Evolutionary conservation across 1,284 basidiomycete genomes (phyloP).

Genomic region (Sanghuangporus baumii): DNA sequence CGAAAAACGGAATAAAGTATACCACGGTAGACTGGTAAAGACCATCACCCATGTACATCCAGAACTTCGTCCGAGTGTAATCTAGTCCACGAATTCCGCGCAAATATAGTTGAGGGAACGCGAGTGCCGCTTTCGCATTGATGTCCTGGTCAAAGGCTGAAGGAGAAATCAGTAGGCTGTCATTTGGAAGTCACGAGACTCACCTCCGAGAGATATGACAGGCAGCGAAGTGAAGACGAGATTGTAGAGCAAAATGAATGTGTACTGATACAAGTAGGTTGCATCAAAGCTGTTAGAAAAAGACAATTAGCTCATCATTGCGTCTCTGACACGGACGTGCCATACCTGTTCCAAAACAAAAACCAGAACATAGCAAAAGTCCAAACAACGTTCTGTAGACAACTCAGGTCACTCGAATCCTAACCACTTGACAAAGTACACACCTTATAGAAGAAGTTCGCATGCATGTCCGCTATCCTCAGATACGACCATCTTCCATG

Average conservation of each 20-base stretch:
- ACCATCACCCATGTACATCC: conserved; percentile 92
- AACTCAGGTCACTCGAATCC: conserved; percentile 12
- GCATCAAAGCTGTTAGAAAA: conserved; percentile 73
- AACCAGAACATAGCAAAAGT: conserved; percentile 94
- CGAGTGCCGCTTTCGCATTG: conserved; percentile 84
- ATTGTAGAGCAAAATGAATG: conserved; percentile 88
- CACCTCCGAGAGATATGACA: conserved; percentile 86
- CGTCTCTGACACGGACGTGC: conserved; percentile 12
- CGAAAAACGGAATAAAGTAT: conserved; percentile 85
- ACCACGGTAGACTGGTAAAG: conserved; percentile 89
- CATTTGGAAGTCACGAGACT: conserved; percentile 21
- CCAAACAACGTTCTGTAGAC: conserved; percentile 76
- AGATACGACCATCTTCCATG: conserved; percentile 97
- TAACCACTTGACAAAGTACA: not conserved
- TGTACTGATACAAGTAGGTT: conserved; percentile 95
- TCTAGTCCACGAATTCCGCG: conserved; percentile 90
- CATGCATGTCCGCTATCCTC: conserved; percentile 95
- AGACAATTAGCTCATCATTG: not conserved
- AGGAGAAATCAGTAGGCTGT: conserved; percentile 10
- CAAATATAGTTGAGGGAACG: conserved; percentile 91
- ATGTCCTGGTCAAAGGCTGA: conserved; percentile 94
- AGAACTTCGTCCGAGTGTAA: conserved; percentile 90
- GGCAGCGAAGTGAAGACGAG: conserved; percentile 92
- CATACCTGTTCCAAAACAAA: conserved; percentile 80
- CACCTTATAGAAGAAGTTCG: conserved; percentile 98